Conservation (phyloP, 352 stramenopile genomes). For the Achlya hypogyna region DNA sequence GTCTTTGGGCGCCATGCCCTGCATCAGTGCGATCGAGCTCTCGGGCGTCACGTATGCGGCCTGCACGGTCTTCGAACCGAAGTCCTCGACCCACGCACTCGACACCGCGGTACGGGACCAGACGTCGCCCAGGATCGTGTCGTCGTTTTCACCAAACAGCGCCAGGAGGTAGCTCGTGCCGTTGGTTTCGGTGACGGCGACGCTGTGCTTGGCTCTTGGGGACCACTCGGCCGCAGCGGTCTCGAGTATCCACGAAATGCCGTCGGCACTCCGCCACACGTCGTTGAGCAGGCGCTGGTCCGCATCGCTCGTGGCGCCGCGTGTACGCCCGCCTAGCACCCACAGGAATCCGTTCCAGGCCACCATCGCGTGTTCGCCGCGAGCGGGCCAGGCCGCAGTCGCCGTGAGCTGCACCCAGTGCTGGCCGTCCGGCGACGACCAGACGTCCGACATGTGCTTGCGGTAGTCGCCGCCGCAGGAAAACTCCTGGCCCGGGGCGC, state of each 20-base stretch:
- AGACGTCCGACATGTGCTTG: constrained; percentile 62
- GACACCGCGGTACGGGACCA: constrained; percentile 43
- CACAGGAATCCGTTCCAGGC: constrained; percentile 47
- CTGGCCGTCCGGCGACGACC: constrained; percentile 50
- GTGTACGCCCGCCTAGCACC: constrained; percentile 44
- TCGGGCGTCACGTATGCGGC: constrained; percentile 36
- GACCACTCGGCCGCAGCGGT: constrained; percentile 33
- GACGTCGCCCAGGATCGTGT: constrained; percentile 47
- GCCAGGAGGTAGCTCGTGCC: constrained; percentile 43
- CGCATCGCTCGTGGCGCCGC: constrained; percentile 22
- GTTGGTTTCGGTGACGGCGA: constrained; percentile 33
- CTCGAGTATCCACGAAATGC: constrained; percentile 34
- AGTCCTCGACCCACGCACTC: constrained; percentile 41
- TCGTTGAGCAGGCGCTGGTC: constrained; percentile 48
- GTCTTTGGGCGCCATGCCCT: constrained; percentile 41
- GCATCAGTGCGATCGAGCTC: constrained; percentile 30
- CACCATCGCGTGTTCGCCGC: constrained; percentile 60
- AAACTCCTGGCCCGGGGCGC: constrained; percentile 45
- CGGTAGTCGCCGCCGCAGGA: constrained; percentile 54
- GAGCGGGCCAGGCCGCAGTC: constrained; percentile 33
- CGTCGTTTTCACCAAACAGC: constrained; percentile 53
- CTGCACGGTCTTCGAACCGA: constrained; percentile 25
- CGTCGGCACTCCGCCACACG: constrained; percentile 48
- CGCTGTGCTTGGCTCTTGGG: constrained; percentile 43
- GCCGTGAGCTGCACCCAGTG: constrained; percentile 42